Evolutionary conservation across 2,329 filamentous ascomycete genomes (phyloP).

Genomic region (Zopfia rhizophila): DNA sequence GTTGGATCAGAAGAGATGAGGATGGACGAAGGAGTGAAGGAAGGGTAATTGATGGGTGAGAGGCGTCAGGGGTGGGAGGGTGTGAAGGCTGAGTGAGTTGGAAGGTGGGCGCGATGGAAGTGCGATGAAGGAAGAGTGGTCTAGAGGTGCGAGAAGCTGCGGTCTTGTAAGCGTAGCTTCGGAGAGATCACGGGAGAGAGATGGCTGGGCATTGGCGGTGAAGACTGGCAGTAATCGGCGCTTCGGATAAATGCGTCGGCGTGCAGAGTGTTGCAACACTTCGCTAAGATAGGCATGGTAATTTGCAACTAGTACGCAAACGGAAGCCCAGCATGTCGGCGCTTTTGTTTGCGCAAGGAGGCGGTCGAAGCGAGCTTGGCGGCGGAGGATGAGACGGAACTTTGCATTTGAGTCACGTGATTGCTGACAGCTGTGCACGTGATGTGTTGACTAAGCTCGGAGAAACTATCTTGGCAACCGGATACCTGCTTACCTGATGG

Average conservation of each 20-base stretch:
- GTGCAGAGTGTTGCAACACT: slow-evolving; percentile 26
- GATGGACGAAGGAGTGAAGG: slow-evolving; percentile 25
- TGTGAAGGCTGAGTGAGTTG: slow-evolving; percentile 28
- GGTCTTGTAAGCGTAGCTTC: slow-evolving; percentile 47
- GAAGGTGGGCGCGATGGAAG: slow-evolving; percentile 40
- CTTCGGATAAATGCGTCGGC: too few relatives aligned
- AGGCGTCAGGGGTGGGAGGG: slow-evolving; percentile 11
- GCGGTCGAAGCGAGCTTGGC: neutral
- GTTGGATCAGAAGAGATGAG: slow-evolving; percentile 18
- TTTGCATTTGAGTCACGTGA: too few relatives aligned
- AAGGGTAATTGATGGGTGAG: slow-evolving; percentile 28
- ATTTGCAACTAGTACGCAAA: neutral
- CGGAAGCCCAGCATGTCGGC: neutral
- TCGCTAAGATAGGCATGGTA: neutral
- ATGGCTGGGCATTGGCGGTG: slow-evolving; percentile 31
- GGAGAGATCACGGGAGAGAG: slow-evolving; percentile 46
- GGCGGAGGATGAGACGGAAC: too few relatives aligned
- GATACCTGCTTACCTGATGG: slow-evolving; percentile 1
- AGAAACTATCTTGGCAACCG: neutral
- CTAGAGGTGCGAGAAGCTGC: slow-evolving; percentile 40
- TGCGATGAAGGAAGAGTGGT: slow-evolving; percentile 48
- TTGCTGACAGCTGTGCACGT: too few relatives aligned
- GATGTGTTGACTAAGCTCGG: too few relatives aligned
- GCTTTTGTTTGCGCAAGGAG: too few relatives aligned
- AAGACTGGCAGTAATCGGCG: neutral